Evolutionary conservation across 306 rosid genomes (phyloP).

Genomic region (Crotalaria pallida): DNA sequence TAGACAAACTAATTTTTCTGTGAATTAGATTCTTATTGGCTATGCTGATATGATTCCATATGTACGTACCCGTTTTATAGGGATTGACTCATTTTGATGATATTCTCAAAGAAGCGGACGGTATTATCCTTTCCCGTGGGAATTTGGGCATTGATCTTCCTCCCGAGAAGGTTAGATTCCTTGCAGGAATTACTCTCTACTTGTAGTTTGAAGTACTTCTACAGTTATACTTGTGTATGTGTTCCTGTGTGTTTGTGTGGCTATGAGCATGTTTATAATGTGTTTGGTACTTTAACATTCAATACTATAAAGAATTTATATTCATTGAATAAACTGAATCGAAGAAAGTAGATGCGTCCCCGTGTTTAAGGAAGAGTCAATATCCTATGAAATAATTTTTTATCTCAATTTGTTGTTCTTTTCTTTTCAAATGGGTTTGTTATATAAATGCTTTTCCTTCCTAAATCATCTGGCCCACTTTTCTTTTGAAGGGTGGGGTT

Average conservation of each 20-base stretch:
- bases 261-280: not conserved
- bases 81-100: slow-evolving; percentile 89
- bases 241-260: not conserved
- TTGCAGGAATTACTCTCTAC: not conserved
- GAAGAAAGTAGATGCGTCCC: not conserved
- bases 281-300: not conserved
- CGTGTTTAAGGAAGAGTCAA: not conserved
- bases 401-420: not conserved
- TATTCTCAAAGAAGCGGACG: slow-evolving; percentile 93
- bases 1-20: not conserved
- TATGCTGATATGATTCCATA: slow-evolving; percentile 3
- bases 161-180: slow-evolving; percentile 78
- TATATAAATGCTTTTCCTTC: not conserved
- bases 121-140: slow-evolving; percentile 88
- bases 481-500: not conserved
- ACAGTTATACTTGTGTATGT: not conserved
- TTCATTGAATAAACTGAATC: not conserved
- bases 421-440: not conserved
- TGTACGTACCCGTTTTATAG: slow-evolving; percentile 33
- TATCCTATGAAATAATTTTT: not conserved
- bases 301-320: not conserved
- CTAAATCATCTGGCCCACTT: not conserved
- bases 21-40: slow-evolving; percentile 4
- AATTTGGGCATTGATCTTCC: slow-evolving; percentile 96
- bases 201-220: not conserved